Evolutionary conservation across 129 eudicot species (phyloP), one percentile per base, ranked within the genome.

Genomic region (Erigeron canadensis): DNA sequence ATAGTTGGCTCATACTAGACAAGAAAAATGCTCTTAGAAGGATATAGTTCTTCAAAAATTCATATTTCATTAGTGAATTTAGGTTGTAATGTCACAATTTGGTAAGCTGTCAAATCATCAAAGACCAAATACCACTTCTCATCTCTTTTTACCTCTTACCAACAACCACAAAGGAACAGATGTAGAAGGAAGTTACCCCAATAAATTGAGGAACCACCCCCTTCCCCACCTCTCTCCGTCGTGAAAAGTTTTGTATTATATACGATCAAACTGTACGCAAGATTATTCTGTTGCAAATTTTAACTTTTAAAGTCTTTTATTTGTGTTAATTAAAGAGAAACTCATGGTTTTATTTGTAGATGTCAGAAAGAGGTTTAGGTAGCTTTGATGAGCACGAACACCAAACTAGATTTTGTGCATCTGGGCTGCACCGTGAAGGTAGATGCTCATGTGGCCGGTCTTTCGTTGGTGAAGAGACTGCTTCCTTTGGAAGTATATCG

Each of bases 391-490:
- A 80, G 54, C 68, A 75, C 43, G 82, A 61, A 11, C 72, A 34
- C 44, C 83, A 43, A 62, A 70, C 76, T 73, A 57, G 80, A 66
- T 67, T 80, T 17, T 91, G 95, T 69, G 83, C 95, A 69, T 83
- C 87, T 43, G 91, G 91, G 44, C 77, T 83, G 61, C 95, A 91
- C 65, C 83, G 78, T 48, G 81, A 81, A 53, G 95, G 97, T 54
- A 77, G 95, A 55, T 91, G 95, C 63, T 83, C 86, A 21, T 91
- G 97, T 78, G 91, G 81, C 18, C 72, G 85, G 5, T 79, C 78
- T 74, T 79, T 85, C 77, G 73, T 88, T 57, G 80, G 75, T 69
- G 97, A 91, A 84, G 97, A 88, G 55, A 40, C 73, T 47, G 77
- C 78, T 63, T 60, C 86, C 54, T 82, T 80, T 76, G 87, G 92